These are phyloP conservation scores for Stachybotrys echinatus DNA, from an alignment of 2,329 filamentous ascomycete genomes.

Conservation along the genomic window DNA sequence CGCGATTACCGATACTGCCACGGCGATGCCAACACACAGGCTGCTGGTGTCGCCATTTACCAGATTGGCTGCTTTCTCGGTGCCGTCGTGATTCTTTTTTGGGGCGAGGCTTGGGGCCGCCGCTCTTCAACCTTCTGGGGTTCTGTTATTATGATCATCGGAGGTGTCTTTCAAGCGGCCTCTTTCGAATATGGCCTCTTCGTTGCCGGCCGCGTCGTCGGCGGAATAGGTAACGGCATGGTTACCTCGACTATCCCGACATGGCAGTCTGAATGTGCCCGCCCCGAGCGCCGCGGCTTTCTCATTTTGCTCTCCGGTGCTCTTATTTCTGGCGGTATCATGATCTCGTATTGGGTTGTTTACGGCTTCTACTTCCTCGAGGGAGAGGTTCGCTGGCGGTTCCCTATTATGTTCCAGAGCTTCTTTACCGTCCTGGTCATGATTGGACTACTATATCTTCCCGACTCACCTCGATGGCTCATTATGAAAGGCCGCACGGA, in stretches of 20 bases:
- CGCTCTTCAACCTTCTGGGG: slow-evolving; percentile 26
- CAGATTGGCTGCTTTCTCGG: slow-evolving; percentile 22
- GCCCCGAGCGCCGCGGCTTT: slow-evolving; percentile 18
- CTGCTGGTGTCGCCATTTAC: slow-evolving; percentile 19
- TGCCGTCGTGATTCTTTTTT: slow-evolving; percentile 20
- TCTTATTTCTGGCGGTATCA: slow-evolving; percentile 21
- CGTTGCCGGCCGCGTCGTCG: slow-evolving; percentile 16
- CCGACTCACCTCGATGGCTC: slow-evolving; percentile 39
- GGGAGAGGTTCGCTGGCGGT: slow-evolving; percentile 24
- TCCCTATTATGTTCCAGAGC: slow-evolving; percentile 24
- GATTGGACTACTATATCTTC: slow-evolving; percentile 47
- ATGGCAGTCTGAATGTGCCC: slow-evolving; percentile 22
- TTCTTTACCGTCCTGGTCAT: slow-evolving; percentile 39
- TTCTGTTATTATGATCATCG: slow-evolving; percentile 22
- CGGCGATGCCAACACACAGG: slow-evolving; percentile 20
- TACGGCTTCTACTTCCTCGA: slow-evolving; percentile 24
- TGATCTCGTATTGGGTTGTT: slow-evolving; percentile 25
- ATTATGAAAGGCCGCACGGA: slow-evolving; percentile 30
- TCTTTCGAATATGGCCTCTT: slow-evolving; percentile 18
- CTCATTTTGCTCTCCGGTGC: slow-evolving; percentile 20
- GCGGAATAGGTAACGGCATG: slow-evolving; percentile 21
- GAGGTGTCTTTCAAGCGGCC: slow-evolving; percentile 18
- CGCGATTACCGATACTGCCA: slow-evolving; percentile 12
- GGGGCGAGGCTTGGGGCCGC: slow-evolving; percentile 22
- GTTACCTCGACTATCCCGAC: slow-evolving; percentile 21